Percentiles rank a stretch among this genome's conserved stretches.
phyloP scores from a whole-genome alignment of 2,329 filamentous ascomycete species.

The Endocalyx cinctus region DNA sequence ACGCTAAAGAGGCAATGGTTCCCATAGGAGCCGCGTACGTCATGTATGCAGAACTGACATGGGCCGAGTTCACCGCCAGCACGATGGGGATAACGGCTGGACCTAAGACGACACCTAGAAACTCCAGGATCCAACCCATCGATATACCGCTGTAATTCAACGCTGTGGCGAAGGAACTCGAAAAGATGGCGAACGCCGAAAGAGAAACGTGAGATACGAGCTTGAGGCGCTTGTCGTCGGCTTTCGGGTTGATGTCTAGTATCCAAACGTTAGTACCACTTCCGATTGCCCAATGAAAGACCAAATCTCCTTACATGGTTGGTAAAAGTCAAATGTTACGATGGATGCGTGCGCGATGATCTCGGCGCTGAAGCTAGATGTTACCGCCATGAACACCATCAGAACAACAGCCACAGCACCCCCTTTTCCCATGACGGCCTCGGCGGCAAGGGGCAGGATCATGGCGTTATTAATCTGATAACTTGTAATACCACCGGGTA shows the following conservation, averaged over 20 bases:
- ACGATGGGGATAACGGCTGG: slow-evolving; percentile 62
- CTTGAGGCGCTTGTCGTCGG: slow-evolving; percentile 61
- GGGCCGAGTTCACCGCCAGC: slow-evolving; percentile 42
- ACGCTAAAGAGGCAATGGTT: slow-evolving; percentile 55
- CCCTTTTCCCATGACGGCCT: slow-evolving; percentile 60
- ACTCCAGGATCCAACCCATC: slow-evolving; percentile 66
- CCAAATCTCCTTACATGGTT: slow-evolving; percentile 39
- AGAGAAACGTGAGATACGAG: slow-evolving; percentile 63
- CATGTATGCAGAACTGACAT: slow-evolving; percentile 5
- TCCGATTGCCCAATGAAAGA: background rate
- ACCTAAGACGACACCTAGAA: slow-evolving; percentile 69
- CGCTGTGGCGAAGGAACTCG: slow-evolving; percentile 60
- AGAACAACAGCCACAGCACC: slow-evolving; percentile 61
- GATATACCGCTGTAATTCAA: slow-evolving; percentile 52
- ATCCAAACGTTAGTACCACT: background rate
- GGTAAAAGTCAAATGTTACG: slow-evolving; percentile 67
- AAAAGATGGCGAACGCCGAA: slow-evolving; percentile 52
- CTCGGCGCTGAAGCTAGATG: slow-evolving; percentile 61
- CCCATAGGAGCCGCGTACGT: slow-evolving; percentile 43
- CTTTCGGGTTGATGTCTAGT: slow-evolving; percentile 59
- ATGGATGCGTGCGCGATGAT: slow-evolving; percentile 68
- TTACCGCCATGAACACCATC: slow-evolving; percentile 69
- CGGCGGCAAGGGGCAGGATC: slow-evolving; percentile 62
- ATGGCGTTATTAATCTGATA: slow-evolving; percentile 62
- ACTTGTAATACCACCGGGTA: slow-evolving; percentile 50